Conservation (phyloP, 2,329 filamentous ascomycete genomes). For the Fragosphaeria purpurea region DNA sequence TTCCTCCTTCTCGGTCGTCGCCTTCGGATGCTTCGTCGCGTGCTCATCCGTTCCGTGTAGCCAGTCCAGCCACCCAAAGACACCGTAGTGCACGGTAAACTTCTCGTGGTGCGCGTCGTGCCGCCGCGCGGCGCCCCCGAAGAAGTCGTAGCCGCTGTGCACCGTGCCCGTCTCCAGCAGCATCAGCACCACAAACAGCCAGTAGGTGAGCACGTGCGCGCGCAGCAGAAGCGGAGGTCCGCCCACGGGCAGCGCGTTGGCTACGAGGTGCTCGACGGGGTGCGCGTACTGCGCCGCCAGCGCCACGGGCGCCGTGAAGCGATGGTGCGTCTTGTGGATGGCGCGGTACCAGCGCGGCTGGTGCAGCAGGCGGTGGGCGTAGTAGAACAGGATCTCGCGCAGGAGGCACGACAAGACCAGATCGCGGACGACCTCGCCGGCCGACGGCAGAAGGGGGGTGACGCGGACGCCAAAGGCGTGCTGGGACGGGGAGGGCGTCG, state of each 20-base stretch:
- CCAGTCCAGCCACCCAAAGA: slow-evolving; percentile 42
- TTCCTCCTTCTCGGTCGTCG: neutral
- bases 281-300: slow-evolving; percentile 48
- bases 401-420: slow-evolving; percentile 29
- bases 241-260: slow-evolving; percentile 41
- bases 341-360: slow-evolving; percentile 34
- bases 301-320: slow-evolving; percentile 44
- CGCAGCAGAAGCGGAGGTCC: slow-evolving; percentile 36
- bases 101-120: slow-evolving; percentile 50
- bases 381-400: slow-evolving; percentile 46
- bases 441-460: slow-evolving; percentile 25
- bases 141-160: slow-evolving; percentile 49
- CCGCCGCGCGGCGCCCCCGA: slow-evolving; percentile 33
- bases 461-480: slow-evolving; percentile 28
- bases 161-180: slow-evolving; percentile 43
- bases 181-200: slow-evolving; percentile 37
- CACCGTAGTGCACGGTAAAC: slow-evolving; percentile 44
- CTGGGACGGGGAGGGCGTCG: neutral
- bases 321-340: slow-evolving; percentile 48
- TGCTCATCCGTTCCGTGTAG: slow-evolving; percentile 35
- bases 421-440: slow-evolving; percentile 27
- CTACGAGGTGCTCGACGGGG: slow-evolving; percentile 44
- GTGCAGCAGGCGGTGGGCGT: slow-evolving; percentile 44
- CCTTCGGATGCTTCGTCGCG: neutral
- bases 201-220: slow-evolving; percentile 42